These are phyloP conservation scores for Scheffersomyces parashehatae DNA, from an alignment of 1,139 yeast species.

Conservation along the genomic window DNA sequence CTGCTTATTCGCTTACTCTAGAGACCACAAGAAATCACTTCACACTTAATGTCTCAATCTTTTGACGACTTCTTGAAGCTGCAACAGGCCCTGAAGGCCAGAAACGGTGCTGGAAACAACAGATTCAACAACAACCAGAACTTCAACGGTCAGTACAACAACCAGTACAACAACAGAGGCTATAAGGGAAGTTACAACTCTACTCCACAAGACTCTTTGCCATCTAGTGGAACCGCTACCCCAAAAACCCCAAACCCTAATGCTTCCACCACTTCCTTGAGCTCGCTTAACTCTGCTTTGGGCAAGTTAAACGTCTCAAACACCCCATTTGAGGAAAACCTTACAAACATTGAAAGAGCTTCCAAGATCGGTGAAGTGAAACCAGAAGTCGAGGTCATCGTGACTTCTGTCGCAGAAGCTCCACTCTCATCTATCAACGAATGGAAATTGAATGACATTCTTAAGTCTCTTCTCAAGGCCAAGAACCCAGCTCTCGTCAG, in stretches of 20 bases:
- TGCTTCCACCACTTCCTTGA: constrained; percentile 66
- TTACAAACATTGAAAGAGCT: constrained; percentile 58
- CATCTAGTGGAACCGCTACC: constrained; percentile 43
- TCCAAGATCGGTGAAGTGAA: constrained; percentile 65
- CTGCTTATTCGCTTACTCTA: too few relatives aligned
- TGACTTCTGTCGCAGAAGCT: constrained; percentile 42
- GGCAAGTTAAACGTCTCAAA: constrained; percentile 56
- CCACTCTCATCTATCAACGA: constrained; percentile 53
- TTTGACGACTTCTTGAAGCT: constrained; percentile 37
- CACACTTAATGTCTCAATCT: constrained; percentile 27
- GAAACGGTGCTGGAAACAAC: constrained; percentile 1
- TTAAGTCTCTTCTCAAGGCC: constrained; percentile 66
- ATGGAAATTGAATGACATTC: constrained; percentile 65
- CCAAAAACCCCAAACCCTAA: constrained; percentile 38
- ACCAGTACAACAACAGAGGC: constrained; percentile 9
- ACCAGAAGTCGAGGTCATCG: constrained; percentile 58
- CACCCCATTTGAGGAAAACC: constrained; percentile 67
- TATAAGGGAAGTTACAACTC: constrained; percentile 7
- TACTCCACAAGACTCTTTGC: constrained; percentile 37
- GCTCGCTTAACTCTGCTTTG: constrained; percentile 70
- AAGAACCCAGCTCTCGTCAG: constrained; percentile 74
- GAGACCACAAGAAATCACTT: too few relatives aligned
- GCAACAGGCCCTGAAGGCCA: constrained; percentile 22
- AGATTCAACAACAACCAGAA: constrained; percentile 4
- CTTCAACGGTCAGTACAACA: background rate